Evolutionary conservation across 2,329 filamentous ascomycete genomes (phyloP).

Genomic region (Sarocladiaceae sp.): DNA sequence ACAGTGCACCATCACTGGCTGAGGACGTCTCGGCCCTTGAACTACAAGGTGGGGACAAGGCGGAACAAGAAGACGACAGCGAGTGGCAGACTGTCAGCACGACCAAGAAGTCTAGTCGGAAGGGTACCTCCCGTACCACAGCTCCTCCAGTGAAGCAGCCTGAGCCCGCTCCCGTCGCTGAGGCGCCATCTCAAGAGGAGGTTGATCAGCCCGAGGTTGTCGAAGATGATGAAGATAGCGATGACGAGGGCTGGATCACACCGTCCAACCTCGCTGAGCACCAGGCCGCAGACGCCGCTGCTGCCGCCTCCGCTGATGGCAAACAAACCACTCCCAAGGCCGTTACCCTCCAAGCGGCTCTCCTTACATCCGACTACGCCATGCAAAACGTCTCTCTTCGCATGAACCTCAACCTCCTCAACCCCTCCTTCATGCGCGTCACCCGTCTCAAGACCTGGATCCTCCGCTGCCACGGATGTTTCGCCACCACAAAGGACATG

Average conservation of each 20-base stretch:
- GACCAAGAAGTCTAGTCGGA: constrained; percentile 6
- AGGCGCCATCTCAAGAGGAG: constrained; percentile 8
- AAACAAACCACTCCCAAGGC: constrained; percentile 41
- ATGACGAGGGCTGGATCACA: constrained; percentile 84
- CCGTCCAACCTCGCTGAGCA: constrained; percentile 84
- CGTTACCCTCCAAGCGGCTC: constrained; percentile 70
- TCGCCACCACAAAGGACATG: constrained; percentile 77
- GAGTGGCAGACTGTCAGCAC: constrained; percentile 7
- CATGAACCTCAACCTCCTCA: constrained; percentile 88
- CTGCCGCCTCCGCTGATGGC: constrained; percentile 28
- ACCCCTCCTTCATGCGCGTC: constrained; percentile 71
- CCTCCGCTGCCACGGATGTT: constrained; percentile 90
- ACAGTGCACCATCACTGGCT: constrained; percentile 1
- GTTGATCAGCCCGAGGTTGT: constrained; percentile 16
- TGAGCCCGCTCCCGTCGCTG: constrained; percentile 8
- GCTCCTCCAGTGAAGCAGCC: not conserved
- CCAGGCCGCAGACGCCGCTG: constrained; percentile 58
- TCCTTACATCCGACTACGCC: constrained; percentile 90
- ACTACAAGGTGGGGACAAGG: not conserved
- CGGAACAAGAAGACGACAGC: not conserved
- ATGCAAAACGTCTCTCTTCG: constrained; percentile 97
- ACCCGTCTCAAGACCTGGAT: constrained; percentile 82
- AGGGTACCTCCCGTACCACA: not conserved
- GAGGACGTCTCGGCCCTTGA: constrained; percentile 1
- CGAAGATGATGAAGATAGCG: constrained; percentile 31